Evolutionary conservation across 306 rosid species (phyloP), one percentile per base, ranked within the genome.

Genomic region (Mimosa pudica): DNA sequence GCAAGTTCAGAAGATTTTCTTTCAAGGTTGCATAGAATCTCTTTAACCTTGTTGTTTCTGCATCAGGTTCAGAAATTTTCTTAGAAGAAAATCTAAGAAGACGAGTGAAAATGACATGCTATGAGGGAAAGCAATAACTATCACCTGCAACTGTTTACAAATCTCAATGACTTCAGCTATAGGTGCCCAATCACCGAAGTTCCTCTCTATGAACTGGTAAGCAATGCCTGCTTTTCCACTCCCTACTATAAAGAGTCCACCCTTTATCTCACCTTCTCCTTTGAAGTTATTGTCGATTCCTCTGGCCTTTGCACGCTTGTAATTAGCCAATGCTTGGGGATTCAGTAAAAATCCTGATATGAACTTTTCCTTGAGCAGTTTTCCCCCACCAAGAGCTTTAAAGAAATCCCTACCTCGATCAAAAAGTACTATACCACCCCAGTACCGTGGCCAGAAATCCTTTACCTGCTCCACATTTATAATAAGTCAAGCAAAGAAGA

Each of bases 141-240:
- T 84, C 88, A 92, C 93, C 93, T 88, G 89, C 85, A 94, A 48
- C 71, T 87, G 91, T 46, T 84, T 84, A 74, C 97, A 94, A 69
- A 90, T 89, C 55, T 90, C 92, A 32, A 89, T 85, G 74, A 92
- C 90, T 94, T 94, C 98, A 78, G 92, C 87, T 45, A 79, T 5
- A 49, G 98, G 98, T 20, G 97, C 92, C 97, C 98, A 92, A 83
- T 94, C 97, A 47, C 98, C 98, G 49, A 94, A 94, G 76, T 94
- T 94, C 73, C 97, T 89, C 88, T 90, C 97, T 33, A 92, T 88
- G 83, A 94, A 94, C 89, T 92, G 93, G 80, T 92, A 94, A 55
- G 97, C 94, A 64, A 94, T 85, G 74, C 98, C 97, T 80, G 77
- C 86, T 81, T 80, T 94, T 65, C 93, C 91, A 52, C 81, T 77